These are phyloP conservation scores for Chaetomiaceae sp. DNA, from an alignment of 2,329 filamentous ascomycete genomes.

Conservation along the genomic window DNA sequence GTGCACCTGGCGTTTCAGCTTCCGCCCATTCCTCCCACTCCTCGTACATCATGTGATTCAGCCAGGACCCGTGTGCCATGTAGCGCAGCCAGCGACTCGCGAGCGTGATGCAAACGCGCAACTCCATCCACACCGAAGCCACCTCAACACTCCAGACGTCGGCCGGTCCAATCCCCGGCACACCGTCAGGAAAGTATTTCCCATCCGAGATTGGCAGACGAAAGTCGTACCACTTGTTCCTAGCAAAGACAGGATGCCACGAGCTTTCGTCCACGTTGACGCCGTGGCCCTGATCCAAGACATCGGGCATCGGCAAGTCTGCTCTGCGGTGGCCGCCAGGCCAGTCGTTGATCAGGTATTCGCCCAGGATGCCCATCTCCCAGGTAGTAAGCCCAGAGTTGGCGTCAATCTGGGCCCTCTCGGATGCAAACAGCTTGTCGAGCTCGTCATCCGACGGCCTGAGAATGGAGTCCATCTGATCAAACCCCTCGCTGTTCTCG, in stretches of 20 bases:
- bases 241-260: slow-evolving; percentile 9
- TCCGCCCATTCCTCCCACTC: neutral
- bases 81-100: slow-evolving; percentile 6
- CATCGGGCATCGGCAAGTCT: neutral
- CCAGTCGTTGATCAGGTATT: slow-evolving; percentile 3
- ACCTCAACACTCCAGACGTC: slow-evolving; percentile 11
- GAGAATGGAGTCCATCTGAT: neutral
- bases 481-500: neutral
- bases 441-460: slow-evolving; percentile 3
- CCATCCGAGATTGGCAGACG: neutral
- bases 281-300: neutral
- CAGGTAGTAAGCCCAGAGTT: slow-evolving; percentile 7
- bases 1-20: neutral
- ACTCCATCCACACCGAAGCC: slow-evolving; percentile 3
- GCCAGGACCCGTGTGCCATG: slow-evolving; percentile 1
- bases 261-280: slow-evolving; percentile 2
- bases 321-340: neutral
- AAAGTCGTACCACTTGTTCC: slow-evolving; percentile 10
- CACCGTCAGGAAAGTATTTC: neutral
- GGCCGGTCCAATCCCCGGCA: neutral
- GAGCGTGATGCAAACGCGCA: slow-evolving; percentile 3
- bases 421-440: slow-evolving; percentile 8
- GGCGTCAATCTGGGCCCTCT: neutral
- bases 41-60: neutral
- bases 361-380: slow-evolving; percentile 2